Evolutionary conservation across 2,329 filamentous ascomycete species (phyloP).

Genomic region (Penicillium sp.): DNA sequence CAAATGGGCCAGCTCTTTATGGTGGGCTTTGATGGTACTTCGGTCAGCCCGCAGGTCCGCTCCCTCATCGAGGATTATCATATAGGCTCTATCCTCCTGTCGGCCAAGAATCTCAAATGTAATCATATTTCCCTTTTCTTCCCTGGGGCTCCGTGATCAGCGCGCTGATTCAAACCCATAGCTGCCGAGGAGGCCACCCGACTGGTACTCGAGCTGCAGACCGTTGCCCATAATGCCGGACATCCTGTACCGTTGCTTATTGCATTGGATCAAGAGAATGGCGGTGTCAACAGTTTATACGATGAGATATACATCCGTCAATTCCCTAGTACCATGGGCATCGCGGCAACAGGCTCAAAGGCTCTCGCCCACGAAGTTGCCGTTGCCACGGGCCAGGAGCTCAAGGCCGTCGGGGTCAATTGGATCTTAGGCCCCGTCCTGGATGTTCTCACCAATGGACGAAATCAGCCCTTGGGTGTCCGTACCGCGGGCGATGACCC

Average conservation of each 20-base stretch:
- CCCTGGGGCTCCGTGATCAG: neutral
- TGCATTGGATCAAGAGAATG: conserved; percentile 94
- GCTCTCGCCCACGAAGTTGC: conserved; percentile 84
- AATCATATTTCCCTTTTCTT: conserved; percentile 20
- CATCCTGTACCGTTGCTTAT: conserved; percentile 86
- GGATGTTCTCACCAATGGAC: conserved; percentile 88
- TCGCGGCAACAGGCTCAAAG: conserved; percentile 83
- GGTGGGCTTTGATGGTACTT: conserved; percentile 64
- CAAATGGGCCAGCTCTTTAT: conserved; percentile 57
- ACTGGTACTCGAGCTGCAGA: conserved; percentile 86
- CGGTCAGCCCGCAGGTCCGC: conserved; percentile 58
- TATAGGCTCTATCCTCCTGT: conserved; percentile 72
- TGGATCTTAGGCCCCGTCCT: conserved; percentile 90
- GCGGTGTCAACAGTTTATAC: conserved; percentile 92
- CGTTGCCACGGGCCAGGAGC: conserved; percentile 86
- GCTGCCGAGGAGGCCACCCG: conserved; percentile 85
- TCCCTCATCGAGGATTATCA: conserved; percentile 63
- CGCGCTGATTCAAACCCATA: conserved; percentile 37
- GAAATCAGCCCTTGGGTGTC: conserved; percentile 85
- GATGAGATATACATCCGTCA: conserved; percentile 94
- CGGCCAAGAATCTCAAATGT: conserved; percentile 64
- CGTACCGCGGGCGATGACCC: conserved; percentile 88
- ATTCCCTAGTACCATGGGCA: conserved; percentile 93
- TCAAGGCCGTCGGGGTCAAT: conserved; percentile 90
- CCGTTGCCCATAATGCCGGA: conserved; percentile 81